Base-by-base conservation (phyloP, 495 filamentous ascomycete genomes). In the Ramalina peruviana region DNA sequence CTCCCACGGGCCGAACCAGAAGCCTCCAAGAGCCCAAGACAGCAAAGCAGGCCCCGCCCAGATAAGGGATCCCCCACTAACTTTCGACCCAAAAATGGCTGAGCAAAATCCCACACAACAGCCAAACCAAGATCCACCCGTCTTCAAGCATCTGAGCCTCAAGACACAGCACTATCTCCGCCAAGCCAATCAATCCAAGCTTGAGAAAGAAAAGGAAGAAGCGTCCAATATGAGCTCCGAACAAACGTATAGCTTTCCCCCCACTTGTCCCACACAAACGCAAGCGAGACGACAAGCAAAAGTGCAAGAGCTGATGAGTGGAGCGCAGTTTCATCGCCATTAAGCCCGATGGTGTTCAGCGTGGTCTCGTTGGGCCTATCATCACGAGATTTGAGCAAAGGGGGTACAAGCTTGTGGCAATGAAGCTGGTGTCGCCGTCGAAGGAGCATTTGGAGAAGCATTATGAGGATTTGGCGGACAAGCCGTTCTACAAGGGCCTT, bases 311-410 rank as follows among this genome's bases (percentile, higher is more conserved):
- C 54, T 57, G 58, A 55, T 65, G 56, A 65, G 56, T 77, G 80
- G 65, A 83, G 56, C 49, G 52, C 61, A 96, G 88, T 71, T 96
- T 96, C 83, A 94, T 96, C 78, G 89, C 89, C 63, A 83, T 96
- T 80, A 96, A 96, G 86, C 89, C 89, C 63, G 89, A 96, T 73
- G 92, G 92, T 70, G 92, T 98, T 75, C 92, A 94, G 90, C 90
- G 92, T 75, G 92, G 92, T 73, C 83, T 98, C 61, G 70, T 98
- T 70, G 92, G 88, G 61, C 79, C 85, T 70, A 97, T 98, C 79
- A 86, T 98, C 77, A 76, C 79, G 62, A 86, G 93, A 72, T 98
- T 98, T 72, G 92, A 98, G 84, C 72, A 78, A 65, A 84, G 92
- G 61, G 90, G 86, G 85, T 97, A 82, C 85, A 96, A 97, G 82